Base-by-base conservation (phyloP, 2,329 filamentous ascomycete species). In the Aspergillus brunneoviolaceus region DNA sequence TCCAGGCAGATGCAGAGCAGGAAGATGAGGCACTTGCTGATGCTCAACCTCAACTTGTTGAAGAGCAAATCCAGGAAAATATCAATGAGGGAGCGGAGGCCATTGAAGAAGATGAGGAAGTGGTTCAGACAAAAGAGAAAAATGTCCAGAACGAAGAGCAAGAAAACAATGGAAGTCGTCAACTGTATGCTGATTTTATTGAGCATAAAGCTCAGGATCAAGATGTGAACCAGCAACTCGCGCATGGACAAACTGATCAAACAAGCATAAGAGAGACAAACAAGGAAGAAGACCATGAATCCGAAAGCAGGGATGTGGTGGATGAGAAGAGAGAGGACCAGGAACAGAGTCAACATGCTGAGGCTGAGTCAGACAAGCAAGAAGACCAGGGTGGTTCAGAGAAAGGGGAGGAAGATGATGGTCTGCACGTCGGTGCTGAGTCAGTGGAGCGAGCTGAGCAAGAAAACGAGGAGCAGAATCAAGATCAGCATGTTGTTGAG, bases 1-100 rank as follows among this genome's bases (percentile, higher is more conserved):
- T 23, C 48, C 21, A 49, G 5, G 42, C 47, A 19, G 59, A 35
- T 69, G 4, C 53, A 62, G 16, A 63, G 67, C 21, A 69, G 67
- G 31, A 58, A 62, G 55, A 65, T 68, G 51, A 59, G 11, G 29
- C 42, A 33, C 16, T 16, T 52, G 33, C 11, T 35, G 33, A 12
- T 14, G 2, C 33, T 35, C 33, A 35, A 35, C 11, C 10, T 35
- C 33, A 35, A 35, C 11, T 10, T 12, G 33, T 35, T 12, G 12
- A 35, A 35, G 33, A 35, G 14, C 11, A 35, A 16, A 35, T 35
- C 14, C 33, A 35, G 11, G 33, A 35, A 35, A 35, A 16, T 35
- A 35, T 12, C 21, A 19, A 29, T 9, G 39, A 47, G 4, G 51
- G 31, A 11, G 25, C 6, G 6, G 51, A 47, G 35, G 29, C 10